These are phyloP conservation scores for Phytophthora rubi DNA, from an alignment of 352 stramenopile genomes.

Conservation along the genomic window DNA sequence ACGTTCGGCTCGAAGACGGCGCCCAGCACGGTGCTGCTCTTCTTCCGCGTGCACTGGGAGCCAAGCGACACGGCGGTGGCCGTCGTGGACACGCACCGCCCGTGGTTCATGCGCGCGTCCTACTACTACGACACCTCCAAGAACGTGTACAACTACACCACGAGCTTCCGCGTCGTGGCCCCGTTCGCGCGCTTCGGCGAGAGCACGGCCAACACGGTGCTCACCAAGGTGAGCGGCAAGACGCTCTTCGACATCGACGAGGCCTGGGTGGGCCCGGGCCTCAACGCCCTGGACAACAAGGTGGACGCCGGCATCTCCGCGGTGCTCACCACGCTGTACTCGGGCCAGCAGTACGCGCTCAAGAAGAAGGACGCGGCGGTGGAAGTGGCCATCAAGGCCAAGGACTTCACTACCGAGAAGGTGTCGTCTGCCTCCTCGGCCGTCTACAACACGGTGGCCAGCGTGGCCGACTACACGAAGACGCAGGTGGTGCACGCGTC, in stretches of 20 bases:
- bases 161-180: slow-evolving; percentile 67
- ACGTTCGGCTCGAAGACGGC: slow-evolving; percentile 41
- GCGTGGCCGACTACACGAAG: slow-evolving; percentile 1
- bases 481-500: not conserved
- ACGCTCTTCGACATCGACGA: slow-evolving; percentile 56
- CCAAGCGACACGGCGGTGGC: not conserved
- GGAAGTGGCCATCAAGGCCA: not conserved
- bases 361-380: not conserved
- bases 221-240: slow-evolving; percentile 64
- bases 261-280: slow-evolving; percentile 51
- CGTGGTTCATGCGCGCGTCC: slow-evolving; percentile 62
- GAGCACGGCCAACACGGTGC: slow-evolving; percentile 58
- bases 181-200: slow-evolving; percentile 65
- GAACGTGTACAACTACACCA: slow-evolving; percentile 80
- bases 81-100: slow-evolving; percentile 28
- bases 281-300: slow-evolving; percentile 61
- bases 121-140: slow-evolving; percentile 82
- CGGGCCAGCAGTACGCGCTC: not conserved
- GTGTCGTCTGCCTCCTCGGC: not conserved
- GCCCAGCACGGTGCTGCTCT: slow-evolving; percentile 37
- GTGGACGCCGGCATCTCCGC: slow-evolving; percentile 38
- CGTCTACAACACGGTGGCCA: slow-evolving; percentile 1
- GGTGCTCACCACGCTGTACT: not conserved
- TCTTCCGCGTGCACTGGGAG: slow-evolving; percentile 19
- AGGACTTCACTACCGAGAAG: not conserved